Conservation (phyloP, 805 yeast species). For the Ogataea populi-albae region DNA sequence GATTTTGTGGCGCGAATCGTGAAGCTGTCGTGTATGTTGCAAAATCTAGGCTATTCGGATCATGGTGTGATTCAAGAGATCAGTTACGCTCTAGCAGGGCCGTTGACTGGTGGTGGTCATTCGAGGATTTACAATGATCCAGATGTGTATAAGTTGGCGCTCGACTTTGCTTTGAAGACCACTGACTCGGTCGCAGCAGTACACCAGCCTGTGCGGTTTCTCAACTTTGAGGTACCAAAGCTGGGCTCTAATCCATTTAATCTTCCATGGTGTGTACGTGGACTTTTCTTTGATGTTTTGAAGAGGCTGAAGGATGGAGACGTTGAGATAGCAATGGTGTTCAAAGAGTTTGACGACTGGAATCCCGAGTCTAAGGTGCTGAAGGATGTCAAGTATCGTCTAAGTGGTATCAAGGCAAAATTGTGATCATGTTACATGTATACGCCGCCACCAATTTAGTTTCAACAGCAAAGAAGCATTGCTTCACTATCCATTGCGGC, state of each 20-base stretch:
- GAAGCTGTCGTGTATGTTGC: constrained; percentile 66
- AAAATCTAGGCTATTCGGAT: constrained; percentile 77
- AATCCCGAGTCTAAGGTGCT: constrained; percentile 77
- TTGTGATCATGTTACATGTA: too few species aligned
- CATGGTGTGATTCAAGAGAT: constrained; percentile 84
- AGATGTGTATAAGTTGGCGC: constrained; percentile 77
- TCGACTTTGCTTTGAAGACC: constrained; percentile 73
- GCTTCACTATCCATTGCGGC: too few species aligned
- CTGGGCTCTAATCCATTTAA: constrained; percentile 78
- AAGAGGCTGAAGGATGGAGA: constrained; percentile 38
- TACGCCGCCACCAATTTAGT: too few species aligned
- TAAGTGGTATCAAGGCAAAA: constrained; percentile 35
- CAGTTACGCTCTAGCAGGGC: constrained; percentile 78
- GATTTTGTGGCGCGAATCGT: constrained; percentile 73
- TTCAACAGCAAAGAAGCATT: too few species aligned
- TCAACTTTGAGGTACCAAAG: constrained; percentile 57
- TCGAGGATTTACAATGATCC: constrained; percentile 84
- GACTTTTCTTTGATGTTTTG: constrained; percentile 58
- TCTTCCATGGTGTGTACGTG: constrained; percentile 91
- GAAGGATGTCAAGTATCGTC: constrained; percentile 72
- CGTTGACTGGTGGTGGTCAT: constrained; percentile 94
- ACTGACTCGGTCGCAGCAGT: constrained; percentile 33
- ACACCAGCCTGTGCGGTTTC: constrained; percentile 29
- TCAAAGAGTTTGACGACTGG: constrained; percentile 79
- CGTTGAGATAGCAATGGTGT: constrained; percentile 58